Evolutionary conservation across 2,329 filamentous ascomycete species (phyloP).

Genomic region (Incumbomyces lentus): DNA sequence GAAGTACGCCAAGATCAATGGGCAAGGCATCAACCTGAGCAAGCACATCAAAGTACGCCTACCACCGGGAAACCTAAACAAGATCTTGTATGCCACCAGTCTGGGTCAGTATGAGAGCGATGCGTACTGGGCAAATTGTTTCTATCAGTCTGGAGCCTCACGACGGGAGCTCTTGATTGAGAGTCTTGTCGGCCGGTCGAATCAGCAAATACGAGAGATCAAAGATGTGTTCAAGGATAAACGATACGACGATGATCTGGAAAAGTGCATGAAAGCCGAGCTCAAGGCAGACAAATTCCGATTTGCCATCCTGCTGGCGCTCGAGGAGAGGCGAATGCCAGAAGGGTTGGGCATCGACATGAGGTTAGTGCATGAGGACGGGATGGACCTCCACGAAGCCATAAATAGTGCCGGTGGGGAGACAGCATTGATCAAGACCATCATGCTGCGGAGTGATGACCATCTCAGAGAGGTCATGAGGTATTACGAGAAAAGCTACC

Average conservation of each 20-base stretch:
- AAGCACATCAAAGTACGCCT: constrained; percentile 40
- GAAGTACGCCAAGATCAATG: constrained; percentile 60
- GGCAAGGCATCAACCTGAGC: constrained; percentile 40
- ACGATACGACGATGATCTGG: constrained; percentile 73
- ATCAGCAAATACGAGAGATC: constrained; percentile 76
- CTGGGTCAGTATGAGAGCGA: constrained; percentile 87
- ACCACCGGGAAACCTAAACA: constrained; percentile 57
- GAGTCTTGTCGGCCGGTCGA: constrained; percentile 77
- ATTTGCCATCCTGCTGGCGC: constrained; percentile 67
- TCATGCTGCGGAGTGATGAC: constrained; percentile 66
- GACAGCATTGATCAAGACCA: constrained; percentile 73
- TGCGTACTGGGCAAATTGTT: constrained; percentile 96
- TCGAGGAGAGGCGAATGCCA: constrained; percentile 76
- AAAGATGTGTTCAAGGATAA: constrained; percentile 85
- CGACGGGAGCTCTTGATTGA: constrained; percentile 87
- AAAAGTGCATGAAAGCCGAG: constrained; percentile 81
- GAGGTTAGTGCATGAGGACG: constrained; percentile 58
- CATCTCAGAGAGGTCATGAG: constrained; percentile 73
- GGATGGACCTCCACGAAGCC: constrained; percentile 59
- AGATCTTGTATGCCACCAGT: constrained; percentile 81
- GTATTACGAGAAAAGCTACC: constrained; percentile 62
- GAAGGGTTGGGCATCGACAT: constrained; percentile 60
- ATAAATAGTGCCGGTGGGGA: constrained; percentile 72
- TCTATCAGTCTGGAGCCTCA: constrained; percentile 81
- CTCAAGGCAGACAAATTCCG: constrained; percentile 96